Conservation (phyloP, 1,284 basidiomycete species). For the Trichosporon asahii region DNA sequence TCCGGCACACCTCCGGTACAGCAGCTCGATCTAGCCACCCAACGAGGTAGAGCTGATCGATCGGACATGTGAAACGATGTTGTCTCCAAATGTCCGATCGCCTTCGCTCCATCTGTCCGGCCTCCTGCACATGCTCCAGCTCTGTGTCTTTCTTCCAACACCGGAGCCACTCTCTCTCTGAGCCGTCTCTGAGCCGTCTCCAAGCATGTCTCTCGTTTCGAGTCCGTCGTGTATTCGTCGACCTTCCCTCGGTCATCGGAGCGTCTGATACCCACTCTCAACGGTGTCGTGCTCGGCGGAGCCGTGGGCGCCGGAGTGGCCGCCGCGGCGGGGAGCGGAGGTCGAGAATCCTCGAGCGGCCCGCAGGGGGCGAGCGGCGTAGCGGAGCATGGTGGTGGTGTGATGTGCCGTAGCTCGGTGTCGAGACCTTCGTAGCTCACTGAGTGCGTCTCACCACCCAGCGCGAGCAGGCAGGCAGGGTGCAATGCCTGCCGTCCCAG, state of each 20-base stretch:
- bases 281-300: conserved; percentile 28
- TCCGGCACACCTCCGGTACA: background rate
- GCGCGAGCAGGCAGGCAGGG: background rate
- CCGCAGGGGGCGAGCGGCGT: conserved; percentile 20
- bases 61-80: background rate
- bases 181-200: background rate
- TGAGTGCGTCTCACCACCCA: background rate
- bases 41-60: background rate
- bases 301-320: conserved; percentile 19
- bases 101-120: background rate
- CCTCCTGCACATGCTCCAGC: background rate
- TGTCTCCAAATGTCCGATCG: background rate
- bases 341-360: conserved; percentile 18
- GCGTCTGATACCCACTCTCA: conserved; percentile 29
- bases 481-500: conserved; percentile 1
- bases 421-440: background rate
- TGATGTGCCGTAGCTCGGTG: conserved; percentile 6
- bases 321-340: conserved; percentile 27
- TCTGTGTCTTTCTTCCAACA: too few relatives aligned
- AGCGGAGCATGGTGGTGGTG: conserved; percentile 22
- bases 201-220: background rate
- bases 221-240: background rate
- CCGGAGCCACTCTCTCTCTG: too few relatives aligned
- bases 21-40: background rate
- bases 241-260: background rate